phyloP scores from a whole-genome alignment of 1,139 yeast species.

The Pichia inconspicua region DNA sequence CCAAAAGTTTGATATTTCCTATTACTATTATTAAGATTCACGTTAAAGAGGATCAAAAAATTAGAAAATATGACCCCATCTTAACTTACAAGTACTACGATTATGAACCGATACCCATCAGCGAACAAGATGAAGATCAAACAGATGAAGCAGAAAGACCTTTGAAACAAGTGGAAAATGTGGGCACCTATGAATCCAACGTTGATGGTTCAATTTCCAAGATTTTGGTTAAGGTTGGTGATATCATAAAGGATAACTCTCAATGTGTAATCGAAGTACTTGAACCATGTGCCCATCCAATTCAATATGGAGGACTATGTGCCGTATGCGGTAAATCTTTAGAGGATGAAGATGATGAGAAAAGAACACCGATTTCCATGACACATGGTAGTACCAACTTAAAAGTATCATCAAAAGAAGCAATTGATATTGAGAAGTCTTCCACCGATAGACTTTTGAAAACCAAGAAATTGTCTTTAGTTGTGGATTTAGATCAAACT shows the following conservation, averaged over 20 bases:
- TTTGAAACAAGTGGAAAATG: conserved; percentile 42
- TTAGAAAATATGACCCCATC: conserved; percentile 48
- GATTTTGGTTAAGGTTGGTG: conserved; percentile 48
- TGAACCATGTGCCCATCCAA: conserved; percentile 88
- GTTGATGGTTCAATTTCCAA: conserved; percentile 59
- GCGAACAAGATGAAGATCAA: conserved; percentile 36
- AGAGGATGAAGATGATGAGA: conserved; percentile 75
- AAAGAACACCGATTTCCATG: conserved; percentile 81
- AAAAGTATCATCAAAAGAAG: conserved; percentile 79
- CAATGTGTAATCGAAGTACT: conserved; percentile 46
- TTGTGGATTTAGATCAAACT: conserved; percentile 95
- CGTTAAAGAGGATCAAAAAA: conserved; percentile 37
- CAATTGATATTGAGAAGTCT: conserved; percentile 68
- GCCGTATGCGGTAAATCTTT: conserved; percentile 85
- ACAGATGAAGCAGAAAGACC: conserved; percentile 26
- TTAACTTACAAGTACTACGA: conserved; percentile 64
- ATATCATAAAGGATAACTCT: conserved; percentile 48
- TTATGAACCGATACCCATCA: conserved; percentile 47
- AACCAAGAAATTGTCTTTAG: conserved; percentile 70
- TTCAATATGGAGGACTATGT: conserved; percentile 94
- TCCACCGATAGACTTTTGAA: conserved; percentile 55
- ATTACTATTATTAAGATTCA: conserved; percentile 52
- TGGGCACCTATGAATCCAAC: conserved; percentile 76
- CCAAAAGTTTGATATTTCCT: conserved; percentile 60
- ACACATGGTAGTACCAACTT: conserved; percentile 85